A percentile compares a stretch with the other conserved stretches of the same genome.
phyloP scores from a whole-genome alignment of 2,329 filamentous ascomycete genomes.

The Cercospora zeae-maydis region DNA sequence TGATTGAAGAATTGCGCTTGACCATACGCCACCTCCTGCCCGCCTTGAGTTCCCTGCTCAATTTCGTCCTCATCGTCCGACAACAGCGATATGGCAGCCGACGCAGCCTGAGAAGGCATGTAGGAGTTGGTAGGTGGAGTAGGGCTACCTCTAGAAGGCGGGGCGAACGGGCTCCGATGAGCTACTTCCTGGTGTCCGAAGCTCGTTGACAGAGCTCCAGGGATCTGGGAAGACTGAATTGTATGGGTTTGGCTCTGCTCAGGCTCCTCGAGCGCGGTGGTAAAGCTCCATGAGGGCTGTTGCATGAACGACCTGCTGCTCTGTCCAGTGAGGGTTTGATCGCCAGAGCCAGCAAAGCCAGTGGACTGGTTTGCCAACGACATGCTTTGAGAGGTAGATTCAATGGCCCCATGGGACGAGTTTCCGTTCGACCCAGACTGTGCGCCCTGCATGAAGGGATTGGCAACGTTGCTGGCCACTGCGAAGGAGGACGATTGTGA shows the following conservation, averaged over 20 bases:
- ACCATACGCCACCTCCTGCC: constrained; percentile 6
- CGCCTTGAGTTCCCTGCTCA: not conserved
- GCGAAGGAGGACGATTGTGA: constrained; percentile 18
- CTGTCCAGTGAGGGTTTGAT: not conserved
- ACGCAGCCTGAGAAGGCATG: constrained; percentile 20
- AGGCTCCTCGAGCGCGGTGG: constrained; percentile 5
- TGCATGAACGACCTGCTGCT: not conserved
- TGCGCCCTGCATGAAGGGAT: constrained; percentile 19
- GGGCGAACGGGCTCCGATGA: constrained; percentile 8
- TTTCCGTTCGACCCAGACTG: not conserved
- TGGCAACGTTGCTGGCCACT: not conserved
- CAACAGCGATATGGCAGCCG: constrained; percentile 23
- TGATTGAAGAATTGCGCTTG: constrained; percentile 14
- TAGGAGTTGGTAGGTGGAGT: constrained; percentile 18
- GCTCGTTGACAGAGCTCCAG: constrained; percentile 23
- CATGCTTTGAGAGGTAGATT: not conserved
- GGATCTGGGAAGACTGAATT: constrained; percentile 24
- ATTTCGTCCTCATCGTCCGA: constrained; percentile 23
- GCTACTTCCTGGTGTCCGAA: constrained; percentile 19
- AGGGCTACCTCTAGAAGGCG: constrained; percentile 5
- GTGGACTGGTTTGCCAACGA: not conserved
- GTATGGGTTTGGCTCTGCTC: constrained; percentile 20
- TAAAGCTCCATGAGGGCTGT: constrained; percentile 9
- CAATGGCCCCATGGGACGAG: not conserved
- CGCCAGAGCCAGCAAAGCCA: not conserved